A percentile compares a stretch with the other conserved stretches of the same genome.
phyloP scores from a whole-genome alignment of 768 basidiomycete genomes.

The Epithele typhae region DNA sequence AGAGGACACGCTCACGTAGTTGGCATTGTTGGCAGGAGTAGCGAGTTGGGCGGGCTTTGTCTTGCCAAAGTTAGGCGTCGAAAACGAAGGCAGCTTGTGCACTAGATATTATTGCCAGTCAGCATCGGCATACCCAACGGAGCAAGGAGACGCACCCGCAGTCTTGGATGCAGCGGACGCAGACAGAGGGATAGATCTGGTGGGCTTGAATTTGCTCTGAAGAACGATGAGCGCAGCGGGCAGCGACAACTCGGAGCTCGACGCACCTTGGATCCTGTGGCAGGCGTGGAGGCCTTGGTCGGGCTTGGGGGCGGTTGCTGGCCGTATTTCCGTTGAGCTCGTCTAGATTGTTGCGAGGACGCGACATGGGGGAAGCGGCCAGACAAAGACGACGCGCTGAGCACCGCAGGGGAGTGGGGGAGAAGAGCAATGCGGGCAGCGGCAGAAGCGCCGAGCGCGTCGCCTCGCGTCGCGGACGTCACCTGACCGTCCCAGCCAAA shows the following conservation, averaged over 20 bases:
- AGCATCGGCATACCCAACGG: not conserved
- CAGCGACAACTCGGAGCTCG: too few species aligned
- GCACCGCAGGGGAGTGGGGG: not conserved
- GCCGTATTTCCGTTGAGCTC: slow-evolving; percentile 14
- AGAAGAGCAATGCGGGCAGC: not conserved
- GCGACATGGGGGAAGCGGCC: slow-evolving; percentile 7
- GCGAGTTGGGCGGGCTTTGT: slow-evolving; percentile 13
- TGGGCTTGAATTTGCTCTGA: slow-evolving; percentile 18
- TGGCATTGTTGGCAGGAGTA: slow-evolving; percentile 21
- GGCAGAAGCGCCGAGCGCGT: too few species aligned
- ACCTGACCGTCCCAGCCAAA: slow-evolving; percentile 12
- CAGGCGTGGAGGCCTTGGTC: slow-evolving; percentile 2
- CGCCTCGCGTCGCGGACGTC: slow-evolving; percentile 12
- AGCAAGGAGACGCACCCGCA: not conserved
- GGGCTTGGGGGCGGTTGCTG: not conserved
- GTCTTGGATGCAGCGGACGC: not conserved
- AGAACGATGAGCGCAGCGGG: not conserved
- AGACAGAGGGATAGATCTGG: slow-evolving; percentile 11
- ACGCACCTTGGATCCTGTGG: too few species aligned
- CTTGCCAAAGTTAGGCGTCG: slow-evolving; percentile 42
- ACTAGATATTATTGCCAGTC: too few species aligned
- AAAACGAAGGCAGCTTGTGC: slow-evolving; percentile 35
- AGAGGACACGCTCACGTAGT: slow-evolving; percentile 13
- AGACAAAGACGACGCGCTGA: not conserved
- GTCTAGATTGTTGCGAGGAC: slow-evolving; percentile 18